Percentiles rank a stretch among this genome's conserved stretches.
These are phyloP conservation scores for Hemileccinum rubropunctum DNA, from an alignment of 768 basidiomycete species.

Conservation along the genomic window DNA sequence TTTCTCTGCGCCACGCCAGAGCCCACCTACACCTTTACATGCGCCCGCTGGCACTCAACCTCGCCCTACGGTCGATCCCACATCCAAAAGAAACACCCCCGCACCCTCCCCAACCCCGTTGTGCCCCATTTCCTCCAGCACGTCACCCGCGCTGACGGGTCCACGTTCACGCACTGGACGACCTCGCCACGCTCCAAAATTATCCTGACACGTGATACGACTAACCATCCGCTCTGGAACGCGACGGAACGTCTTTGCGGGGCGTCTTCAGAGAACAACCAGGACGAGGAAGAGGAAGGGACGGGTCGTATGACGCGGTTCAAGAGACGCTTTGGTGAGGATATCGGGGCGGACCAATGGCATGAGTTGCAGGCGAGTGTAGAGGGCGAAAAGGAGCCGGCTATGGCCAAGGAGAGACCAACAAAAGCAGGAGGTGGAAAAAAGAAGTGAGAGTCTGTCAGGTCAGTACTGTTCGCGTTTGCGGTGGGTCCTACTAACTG, in stretches of 20 bases:
- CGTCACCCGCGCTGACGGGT: constrained; percentile 85
- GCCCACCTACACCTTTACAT: constrained; percentile 1
- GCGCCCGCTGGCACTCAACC: constrained; percentile 50
- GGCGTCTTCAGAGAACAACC: constrained; percentile 39
- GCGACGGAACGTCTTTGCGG: constrained; percentile 54
- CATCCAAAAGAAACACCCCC: constrained; percentile 68
- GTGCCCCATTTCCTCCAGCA: constrained; percentile 85
- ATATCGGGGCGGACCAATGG: constrained; percentile 36
- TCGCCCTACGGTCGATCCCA: constrained; percentile 86
- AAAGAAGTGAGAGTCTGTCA: constrained; percentile 13
- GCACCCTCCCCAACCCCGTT: constrained; percentile 74
- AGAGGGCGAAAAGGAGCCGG: constrained; percentile 28
- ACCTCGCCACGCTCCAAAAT: constrained; percentile 81
- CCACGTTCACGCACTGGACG: constrained; percentile 83
- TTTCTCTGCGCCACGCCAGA: constrained; percentile 4
- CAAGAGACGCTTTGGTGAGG: constrained; percentile 65
- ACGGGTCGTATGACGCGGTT: constrained; percentile 82
- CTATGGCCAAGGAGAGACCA: constrained; percentile 21
- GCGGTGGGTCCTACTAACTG: no score
- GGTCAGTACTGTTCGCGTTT: no score
- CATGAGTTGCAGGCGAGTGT: constrained; percentile 24
- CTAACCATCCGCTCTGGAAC: constrained; percentile 88
- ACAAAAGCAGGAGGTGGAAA: constrained; percentile 12
- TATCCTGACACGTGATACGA: constrained; percentile 80
- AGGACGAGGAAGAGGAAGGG: constrained; percentile 67